Conservation (phyloP, 257 asterid species). For the Nicotiana undulata region DNA sequence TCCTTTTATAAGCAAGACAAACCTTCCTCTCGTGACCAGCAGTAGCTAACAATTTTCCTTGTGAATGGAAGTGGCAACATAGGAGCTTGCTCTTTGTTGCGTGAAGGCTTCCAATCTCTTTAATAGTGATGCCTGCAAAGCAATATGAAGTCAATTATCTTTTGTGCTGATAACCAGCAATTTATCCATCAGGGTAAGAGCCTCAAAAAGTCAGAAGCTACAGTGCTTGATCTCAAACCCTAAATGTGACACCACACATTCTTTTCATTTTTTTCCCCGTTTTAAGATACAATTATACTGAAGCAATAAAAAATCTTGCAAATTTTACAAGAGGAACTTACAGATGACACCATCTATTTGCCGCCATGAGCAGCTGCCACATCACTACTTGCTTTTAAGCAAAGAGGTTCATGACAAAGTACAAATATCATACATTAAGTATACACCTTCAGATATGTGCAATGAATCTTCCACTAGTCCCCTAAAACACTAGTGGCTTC, state of each 20-base stretch:
- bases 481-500: conserved; percentile 6
- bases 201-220: background rate
- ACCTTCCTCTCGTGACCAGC: conserved; percentile 57
- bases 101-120: conserved; percentile 13
- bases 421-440: background rate
- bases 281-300: background rate
- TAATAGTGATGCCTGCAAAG: conserved; percentile 29
- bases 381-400: background rate
- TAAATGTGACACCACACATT: background rate
- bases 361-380: background rate
- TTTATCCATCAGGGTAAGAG: background rate
- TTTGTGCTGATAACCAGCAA: background rate
- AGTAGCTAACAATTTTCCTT: conserved; percentile 35
- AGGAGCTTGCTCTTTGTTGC: conserved; percentile 30
- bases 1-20: background rate
- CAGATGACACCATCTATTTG: background rate
- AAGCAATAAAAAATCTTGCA: background rate
- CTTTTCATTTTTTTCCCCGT: background rate
- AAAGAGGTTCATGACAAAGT: background rate
- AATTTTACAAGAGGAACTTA: background rate
- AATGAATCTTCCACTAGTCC: background rate
- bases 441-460: background rate
- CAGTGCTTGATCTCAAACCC: background rate
- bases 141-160: background rate
- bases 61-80: conserved; percentile 39